phyloP scores from a whole-genome alignment of 1,139 yeast genomes.

The Blastobotrys indianensis region DNA sequence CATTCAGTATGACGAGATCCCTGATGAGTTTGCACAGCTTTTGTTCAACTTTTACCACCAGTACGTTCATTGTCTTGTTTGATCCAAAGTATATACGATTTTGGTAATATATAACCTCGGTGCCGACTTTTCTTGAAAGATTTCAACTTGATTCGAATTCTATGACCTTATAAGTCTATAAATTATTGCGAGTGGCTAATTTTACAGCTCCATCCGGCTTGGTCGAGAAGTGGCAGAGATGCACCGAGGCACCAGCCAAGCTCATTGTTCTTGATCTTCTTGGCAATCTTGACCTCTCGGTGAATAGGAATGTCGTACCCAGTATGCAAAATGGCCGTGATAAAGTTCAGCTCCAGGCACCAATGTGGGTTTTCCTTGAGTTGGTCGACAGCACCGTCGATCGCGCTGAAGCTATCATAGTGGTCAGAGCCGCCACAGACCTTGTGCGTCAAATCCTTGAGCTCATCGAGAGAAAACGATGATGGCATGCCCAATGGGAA shows the following conservation, averaged over 20 bases:
- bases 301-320: conserved; percentile 92
- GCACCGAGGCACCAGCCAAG: conserved; percentile 99
- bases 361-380: conserved; percentile 79
- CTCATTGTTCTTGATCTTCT: conserved; percentile 81
- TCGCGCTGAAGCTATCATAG: conserved; percentile 57
- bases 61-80: too few species aligned
- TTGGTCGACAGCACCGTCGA: conserved; percentile 60
- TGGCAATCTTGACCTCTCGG: conserved; percentile 88
- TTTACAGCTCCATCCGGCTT: conserved; percentile 64
- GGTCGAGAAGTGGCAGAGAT: conserved; percentile 77
- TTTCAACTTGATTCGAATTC: neutral
- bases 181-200: conserved; percentile 5
- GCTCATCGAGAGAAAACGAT: conserved; percentile 77
- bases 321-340: conserved; percentile 81
- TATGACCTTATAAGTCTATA: neutral
- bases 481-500: conserved; percentile 92
- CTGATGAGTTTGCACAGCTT: too few species aligned
- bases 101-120: too few species aligned
- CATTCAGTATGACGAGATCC: too few species aligned
- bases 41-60: too few species aligned
- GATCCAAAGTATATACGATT: too few species aligned
- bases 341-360: conserved; percentile 89
- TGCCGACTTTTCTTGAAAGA: too few species aligned
- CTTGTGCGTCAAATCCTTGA: conserved; percentile 69
- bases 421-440: conserved; percentile 78